These are phyloP conservation scores for Eruca vesicaria DNA, from an alignment of 441 rosid genomes.

Conservation along the genomic window DNA sequence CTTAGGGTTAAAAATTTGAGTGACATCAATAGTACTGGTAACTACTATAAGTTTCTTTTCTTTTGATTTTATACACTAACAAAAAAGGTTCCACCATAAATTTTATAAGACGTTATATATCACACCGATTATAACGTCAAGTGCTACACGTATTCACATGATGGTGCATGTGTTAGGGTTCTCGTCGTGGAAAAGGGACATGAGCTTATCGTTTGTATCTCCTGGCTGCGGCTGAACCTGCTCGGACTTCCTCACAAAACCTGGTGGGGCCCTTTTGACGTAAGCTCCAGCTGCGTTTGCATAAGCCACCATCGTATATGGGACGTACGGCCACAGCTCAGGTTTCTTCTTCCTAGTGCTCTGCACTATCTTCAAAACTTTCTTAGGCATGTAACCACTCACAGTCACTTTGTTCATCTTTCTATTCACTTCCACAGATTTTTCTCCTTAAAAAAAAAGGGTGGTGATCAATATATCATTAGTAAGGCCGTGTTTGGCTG, in stretches of 20 bases:
- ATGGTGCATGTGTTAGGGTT: conserved; percentile 79
- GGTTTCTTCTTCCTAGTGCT: conserved; percentile 72
- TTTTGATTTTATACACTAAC: not conserved
- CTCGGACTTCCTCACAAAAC: conserved; percentile 63
- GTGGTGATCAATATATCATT: not conserved
- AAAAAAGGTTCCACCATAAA: not conserved
- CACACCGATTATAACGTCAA: not conserved
- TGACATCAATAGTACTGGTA: not conserved
- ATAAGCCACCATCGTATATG: conserved; percentile 74
- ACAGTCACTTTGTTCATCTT: conserved; percentile 74
- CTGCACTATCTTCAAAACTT: conserved; percentile 63
- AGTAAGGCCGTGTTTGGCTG: not conserved
- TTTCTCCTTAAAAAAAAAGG: conserved; percentile 43
- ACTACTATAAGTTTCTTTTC: not conserved
- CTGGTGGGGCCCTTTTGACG: conserved; percentile 84
- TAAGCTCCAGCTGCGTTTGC: conserved; percentile 78
- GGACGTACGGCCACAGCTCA: conserved; percentile 87
- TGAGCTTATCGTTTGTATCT: conserved; percentile 47
- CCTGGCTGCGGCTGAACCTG: conserved; percentile 66
- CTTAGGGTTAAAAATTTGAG: too few relatives aligned
- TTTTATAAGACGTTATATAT: not conserved
- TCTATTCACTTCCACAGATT: conserved; percentile 66
- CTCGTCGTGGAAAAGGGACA: conserved; percentile 70
- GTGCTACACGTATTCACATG: conserved; percentile 44
- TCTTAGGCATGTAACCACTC: conserved; percentile 65